Base-by-base conservation (phyloP, 306 rosid genomes). In the Calophaca sinica region DNA sequence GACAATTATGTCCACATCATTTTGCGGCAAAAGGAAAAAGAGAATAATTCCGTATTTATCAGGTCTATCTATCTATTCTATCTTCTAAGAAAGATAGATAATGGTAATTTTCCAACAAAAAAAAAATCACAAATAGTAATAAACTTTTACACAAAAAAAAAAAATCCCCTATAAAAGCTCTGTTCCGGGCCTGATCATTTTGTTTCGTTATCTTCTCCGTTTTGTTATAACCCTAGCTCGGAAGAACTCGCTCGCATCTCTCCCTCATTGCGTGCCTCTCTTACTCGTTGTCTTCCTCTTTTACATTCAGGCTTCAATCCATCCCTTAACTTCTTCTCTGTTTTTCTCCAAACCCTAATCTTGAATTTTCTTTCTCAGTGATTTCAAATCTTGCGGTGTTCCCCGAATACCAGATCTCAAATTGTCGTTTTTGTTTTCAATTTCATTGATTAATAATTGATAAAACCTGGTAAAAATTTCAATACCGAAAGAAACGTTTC, bases 201-300 rank as follows among this genome's bases (percentile, higher is more conserved):
- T 63, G 8, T 53, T 64, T 32, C 76, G 73, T 82, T 84, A 82
- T 85, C 88, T 61, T 79, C 81, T 72, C 62, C 55, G 6, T 48
- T 72, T 73, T 74, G 88, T 88, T 85, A 49, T 85, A 84, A 81
- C 73, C 68, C 70, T 74, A 74, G 66, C 60, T 62, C 54, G 32
- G 68, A 62, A 72, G 15, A 35, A 65, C 63, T 62, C 14, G 11
- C 45, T 7, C 3, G 2, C 48, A 10, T 10, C 51, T 52, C 4
- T 60, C 29, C 26, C 39, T 26, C 33, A 9, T 55, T 33, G 5
- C 58, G 15, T 73, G 41, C 51, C 35, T 29, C 63, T 78, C 45
- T n/a, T n/a, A 7, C 55, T 35, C 84, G 12, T 68, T 6, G 20
- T 62, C 59, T 70, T 2, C 29, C 14, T 9, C 52, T 65, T 10